Conservation (phyloP, 2,329 filamentous ascomycete species). For the Scorias spongiosa region DNA sequence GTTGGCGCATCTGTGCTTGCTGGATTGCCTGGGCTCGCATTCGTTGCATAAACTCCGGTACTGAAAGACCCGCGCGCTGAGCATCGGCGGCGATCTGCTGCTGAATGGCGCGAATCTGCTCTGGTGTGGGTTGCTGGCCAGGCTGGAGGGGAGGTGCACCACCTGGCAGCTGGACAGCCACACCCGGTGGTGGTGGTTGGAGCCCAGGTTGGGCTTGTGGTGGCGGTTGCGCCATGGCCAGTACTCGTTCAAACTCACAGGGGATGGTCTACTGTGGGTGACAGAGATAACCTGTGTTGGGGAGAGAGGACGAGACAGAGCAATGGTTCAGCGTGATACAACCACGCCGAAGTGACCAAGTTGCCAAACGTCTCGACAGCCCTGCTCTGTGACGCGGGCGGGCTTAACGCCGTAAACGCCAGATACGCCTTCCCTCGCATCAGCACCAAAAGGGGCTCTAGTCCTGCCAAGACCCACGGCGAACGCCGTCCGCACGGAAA, state of each 20-base stretch:
- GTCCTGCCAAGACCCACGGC: not conserved
- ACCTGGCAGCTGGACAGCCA: not conserved
- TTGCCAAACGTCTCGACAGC: not conserved
- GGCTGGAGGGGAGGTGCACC: conserved; percentile 13
- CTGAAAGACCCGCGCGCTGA: conserved; percentile 66
- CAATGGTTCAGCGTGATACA: no score
- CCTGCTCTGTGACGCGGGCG: not conserved
- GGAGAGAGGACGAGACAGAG: no score
- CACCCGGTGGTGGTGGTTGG: conserved; percentile 2
- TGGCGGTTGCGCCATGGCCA: conserved; percentile 8
- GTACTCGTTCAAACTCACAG: not conserved
- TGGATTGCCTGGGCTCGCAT: conserved; percentile 39
- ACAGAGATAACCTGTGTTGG: no score
- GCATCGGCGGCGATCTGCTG: conserved; percentile 70
- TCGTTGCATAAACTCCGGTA: conserved; percentile 61
- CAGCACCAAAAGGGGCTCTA: not conserved
- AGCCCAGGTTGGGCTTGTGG: not conserved
- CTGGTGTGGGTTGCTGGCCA: conserved; percentile 50
- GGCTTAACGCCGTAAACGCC: not conserved
- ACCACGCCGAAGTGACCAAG: not conserved
- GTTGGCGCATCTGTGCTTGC: conserved; percentile 38
- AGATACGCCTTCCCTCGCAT: not conserved
- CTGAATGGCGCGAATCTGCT: conserved; percentile 77
- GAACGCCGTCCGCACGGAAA: not conserved
- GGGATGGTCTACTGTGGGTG: no score